These are phyloP conservation scores for Elsinoe ampelina DNA, from an alignment of 2,329 filamentous ascomycete genomes.

Conservation along the genomic window DNA sequence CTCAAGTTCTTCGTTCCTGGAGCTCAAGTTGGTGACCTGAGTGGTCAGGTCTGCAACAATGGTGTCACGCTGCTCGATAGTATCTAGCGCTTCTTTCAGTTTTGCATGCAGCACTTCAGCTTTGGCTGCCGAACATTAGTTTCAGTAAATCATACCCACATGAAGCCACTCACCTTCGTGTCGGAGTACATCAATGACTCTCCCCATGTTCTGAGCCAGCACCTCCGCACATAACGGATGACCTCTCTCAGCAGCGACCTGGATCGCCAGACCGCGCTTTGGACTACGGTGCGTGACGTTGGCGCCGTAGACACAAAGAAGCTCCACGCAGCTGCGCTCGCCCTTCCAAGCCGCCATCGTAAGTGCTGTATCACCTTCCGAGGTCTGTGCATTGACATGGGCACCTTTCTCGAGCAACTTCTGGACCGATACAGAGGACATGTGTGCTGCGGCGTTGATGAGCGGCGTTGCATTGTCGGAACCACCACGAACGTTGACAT, in stretches of 20 bases:
- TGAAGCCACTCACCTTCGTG: neutral
- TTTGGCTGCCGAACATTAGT: neutral
- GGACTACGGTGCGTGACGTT: slow-evolving; percentile 8
- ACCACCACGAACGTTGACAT: slow-evolving; percentile 14
- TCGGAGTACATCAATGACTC: neutral
- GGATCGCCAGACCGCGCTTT: neutral
- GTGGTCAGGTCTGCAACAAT: neutral
- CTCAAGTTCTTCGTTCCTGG: neutral
- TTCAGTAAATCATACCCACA: too few species aligned
- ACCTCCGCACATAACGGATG: neutral
- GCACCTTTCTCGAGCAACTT: slow-evolving; percentile 10
- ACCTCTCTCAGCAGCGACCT: neutral
- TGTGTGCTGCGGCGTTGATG: slow-evolving; percentile 11
- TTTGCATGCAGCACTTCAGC: neutral
- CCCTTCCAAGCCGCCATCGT: neutral
- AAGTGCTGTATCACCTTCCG: neutral
- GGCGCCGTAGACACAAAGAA: neutral
- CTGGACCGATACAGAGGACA: slow-evolving; percentile 6
- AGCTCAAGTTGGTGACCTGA: neutral
- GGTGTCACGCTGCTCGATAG: neutral
- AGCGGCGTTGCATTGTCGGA: slow-evolving; percentile 10
- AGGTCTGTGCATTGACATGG: neutral
- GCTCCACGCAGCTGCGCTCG: neutral
- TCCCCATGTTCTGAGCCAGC: neutral
- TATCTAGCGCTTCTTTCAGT: neutral